Evolutionary conservation across 2,329 filamentous ascomycete genomes (phyloP).

Genomic region (Didymella pinodella): DNA sequence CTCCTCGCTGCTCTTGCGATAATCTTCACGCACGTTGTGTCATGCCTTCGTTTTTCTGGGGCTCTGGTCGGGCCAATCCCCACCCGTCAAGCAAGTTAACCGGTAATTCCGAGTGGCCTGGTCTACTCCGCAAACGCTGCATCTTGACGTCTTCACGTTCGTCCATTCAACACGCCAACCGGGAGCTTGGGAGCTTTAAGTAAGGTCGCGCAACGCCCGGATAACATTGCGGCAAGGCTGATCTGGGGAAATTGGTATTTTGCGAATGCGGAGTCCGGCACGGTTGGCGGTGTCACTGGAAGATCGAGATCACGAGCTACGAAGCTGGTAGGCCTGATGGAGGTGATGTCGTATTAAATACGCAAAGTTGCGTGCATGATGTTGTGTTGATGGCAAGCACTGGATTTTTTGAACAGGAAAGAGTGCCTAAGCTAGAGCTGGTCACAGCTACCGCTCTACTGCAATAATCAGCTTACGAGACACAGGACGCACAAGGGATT

Average conservation of each 20-base stretch:
- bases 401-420: not conserved
- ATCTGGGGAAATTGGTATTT: slow-evolving; percentile 1
- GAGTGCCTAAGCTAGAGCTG: not conserved
- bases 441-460: not conserved
- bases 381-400: not conserved
- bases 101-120: slow-evolving; percentile 20
- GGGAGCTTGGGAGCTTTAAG: slow-evolving; percentile 14
- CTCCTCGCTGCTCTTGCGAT: slow-evolving; percentile 7
- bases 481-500: not conserved
- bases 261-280: not conserved
- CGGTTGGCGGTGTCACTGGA: not conserved
- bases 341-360: not conserved
- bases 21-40: slow-evolving; percentile 11
- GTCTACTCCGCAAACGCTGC: slow-evolving; percentile 16
- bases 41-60: slow-evolving; percentile 11
- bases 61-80: slow-evolving; percentile 9
- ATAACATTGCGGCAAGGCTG: not conserved
- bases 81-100: slow-evolving; percentile 18
- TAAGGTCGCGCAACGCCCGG: slow-evolving; percentile 2
- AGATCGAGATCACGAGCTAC: not conserved
- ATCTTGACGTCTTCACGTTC: slow-evolving; percentile 16
- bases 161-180: slow-evolving; percentile 6
- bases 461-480: not conserved
- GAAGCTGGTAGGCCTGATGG: not conserved
- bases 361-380: not conserved